Base-by-base conservation (phyloP, 495 filamentous ascomycete species). In the Letharia lupina region DNA sequence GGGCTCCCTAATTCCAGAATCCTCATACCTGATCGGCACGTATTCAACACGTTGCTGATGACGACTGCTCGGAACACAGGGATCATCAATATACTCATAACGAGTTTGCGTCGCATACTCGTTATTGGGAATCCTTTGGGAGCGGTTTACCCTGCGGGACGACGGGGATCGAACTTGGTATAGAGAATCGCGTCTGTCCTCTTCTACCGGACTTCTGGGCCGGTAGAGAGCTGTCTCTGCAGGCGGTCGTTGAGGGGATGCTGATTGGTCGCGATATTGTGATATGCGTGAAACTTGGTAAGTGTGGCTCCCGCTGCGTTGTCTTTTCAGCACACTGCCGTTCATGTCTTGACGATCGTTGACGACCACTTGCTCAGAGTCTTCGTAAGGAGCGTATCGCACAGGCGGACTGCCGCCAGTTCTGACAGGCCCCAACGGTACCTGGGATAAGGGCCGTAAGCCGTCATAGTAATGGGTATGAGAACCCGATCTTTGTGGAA, bases 31-130 rank as follows among this genome's bases (percentile, higher is more conserved):
- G 44, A 71, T 64, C 6, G 67, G 67, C 15, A 69, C 67, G 39
- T 71, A 73, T 47, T 70, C 67, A 58, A 73, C 59, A 28, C 64
- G 67, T 23, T 54, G 67, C 42, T 61, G 50, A 56, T 63, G 64
- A 16, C 56, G 66, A 39, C 54, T 48, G 35, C 71, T 62, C 2
- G 60, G 37, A 42, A 68, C 57, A 16, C 59, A 44, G 23, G 54
- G 50, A 16, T 71, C 66, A 7, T 72, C 70, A 31, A 70, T 33
- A 28, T 69, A 66, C 57, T 69, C 62, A 61, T 71, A 69, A 10
- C 66, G 63, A 59, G 65, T 58, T 40, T 64, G 66, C n/a, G 44
- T 33, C 39, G 69, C 42, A 39, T 65, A 61, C 16, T 64, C 66
- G 45, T 67, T 67, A 58, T 60, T 48, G 42, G 50, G 18, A n/a